Evolutionary conservation across 768 basidiomycete species (phyloP), one percentile per base, ranked within the genome.

Genomic region (Mycena filopes): DNA sequence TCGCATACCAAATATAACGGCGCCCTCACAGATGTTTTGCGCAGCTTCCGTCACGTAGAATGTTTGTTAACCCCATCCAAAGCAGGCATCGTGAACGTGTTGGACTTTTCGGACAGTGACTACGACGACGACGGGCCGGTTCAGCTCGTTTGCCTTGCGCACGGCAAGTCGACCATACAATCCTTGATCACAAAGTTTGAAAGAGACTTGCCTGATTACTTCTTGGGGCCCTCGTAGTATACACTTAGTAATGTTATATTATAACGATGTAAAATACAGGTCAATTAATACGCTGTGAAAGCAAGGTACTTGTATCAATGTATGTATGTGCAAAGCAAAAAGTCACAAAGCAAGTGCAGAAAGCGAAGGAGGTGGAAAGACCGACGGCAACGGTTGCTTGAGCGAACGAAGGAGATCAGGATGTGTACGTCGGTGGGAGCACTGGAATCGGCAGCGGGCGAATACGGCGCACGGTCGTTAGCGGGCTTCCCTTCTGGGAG

Each of bases 391-490:
- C 28, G 12, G 53, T 41, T 33, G 40, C 41, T 40, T 18, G 25
- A 48, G 26, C 12, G 21, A 20, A 50, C 13, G 29, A 51, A 8
- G 2, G 31, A 51, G 10, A 42, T 29, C 54, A 51, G 9, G 21
- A 25, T 29, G 45, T 15, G 25, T 38, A 40, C 23, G 45, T 12
- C 8, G 33, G 50, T 13, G 58, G 15, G 31, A 42, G 49, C 28
- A 3, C 33, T 11, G 64, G 64, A 15, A 65, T 45, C 28, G 64
- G 64, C 20, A 65, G 58, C 6, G 64, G 64, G 29, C 64, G 64
- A 10, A 65, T 40, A 1, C 36, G 64, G 29, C 33, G 42, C 1
- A 43, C 5, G n/a, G 42, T 36, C 10, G 33, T 45, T 20, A 26
- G 18, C 5, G 26, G 18, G 60, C 25, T n/a, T 28, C 38, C 38